A percentile compares a stretch with the other conserved stretches of the same genome.
Evolutionary conservation across 2,329 filamentous ascomycete genomes (phyloP).

Genomic region (Colletotrichum tabaci): DNA sequence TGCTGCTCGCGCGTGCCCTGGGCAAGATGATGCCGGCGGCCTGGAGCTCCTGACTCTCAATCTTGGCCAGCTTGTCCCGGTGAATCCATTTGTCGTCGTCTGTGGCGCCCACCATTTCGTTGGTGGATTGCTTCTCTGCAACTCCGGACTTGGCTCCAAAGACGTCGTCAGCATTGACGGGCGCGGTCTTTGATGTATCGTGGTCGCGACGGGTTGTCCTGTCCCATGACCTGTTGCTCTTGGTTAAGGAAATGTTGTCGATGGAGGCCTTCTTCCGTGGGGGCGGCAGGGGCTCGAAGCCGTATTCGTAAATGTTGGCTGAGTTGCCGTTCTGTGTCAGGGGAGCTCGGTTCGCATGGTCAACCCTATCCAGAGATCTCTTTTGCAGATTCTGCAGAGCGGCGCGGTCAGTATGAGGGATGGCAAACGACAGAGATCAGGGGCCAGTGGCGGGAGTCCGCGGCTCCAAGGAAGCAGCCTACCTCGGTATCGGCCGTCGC

Average conservation of each 20-base stretch:
- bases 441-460: slow-evolving; percentile 1
- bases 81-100: slow-evolving; percentile 85
- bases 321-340: slow-evolving; percentile 46
- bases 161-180: slow-evolving; percentile 49
- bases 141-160: slow-evolving; percentile 38
- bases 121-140: slow-evolving; percentile 47
- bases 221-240: slow-evolving; percentile 38
- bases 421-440: not conserved
- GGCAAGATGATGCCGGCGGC: slow-evolving; percentile 80
- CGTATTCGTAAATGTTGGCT: slow-evolving; percentile 42
- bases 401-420: slow-evolving; percentile 16
- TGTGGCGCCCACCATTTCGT: slow-evolving; percentile 44
- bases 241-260: slow-evolving; percentile 49
- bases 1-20: slow-evolving; percentile 67
- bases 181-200: slow-evolving; percentile 42
- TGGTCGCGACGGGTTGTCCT: slow-evolving; percentile 39
- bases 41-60: slow-evolving; percentile 85
- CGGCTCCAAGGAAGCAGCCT: slow-evolving; percentile 43
- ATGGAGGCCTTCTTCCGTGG: slow-evolving; percentile 55
- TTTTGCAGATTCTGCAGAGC: slow-evolving; percentile 42
- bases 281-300: slow-evolving; percentile 43
- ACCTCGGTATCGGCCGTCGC: slow-evolving; percentile 55
- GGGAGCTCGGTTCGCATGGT: slow-evolving; percentile 40
- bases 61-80: slow-evolving; percentile 84
- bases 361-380: slow-evolving; percentile 34